A percentile compares a stretch with the other conserved stretches of the same genome.
Conservation (phyloP, 2,329 filamentous ascomycete species). For the Colletotrichum tropicicola region DNA sequence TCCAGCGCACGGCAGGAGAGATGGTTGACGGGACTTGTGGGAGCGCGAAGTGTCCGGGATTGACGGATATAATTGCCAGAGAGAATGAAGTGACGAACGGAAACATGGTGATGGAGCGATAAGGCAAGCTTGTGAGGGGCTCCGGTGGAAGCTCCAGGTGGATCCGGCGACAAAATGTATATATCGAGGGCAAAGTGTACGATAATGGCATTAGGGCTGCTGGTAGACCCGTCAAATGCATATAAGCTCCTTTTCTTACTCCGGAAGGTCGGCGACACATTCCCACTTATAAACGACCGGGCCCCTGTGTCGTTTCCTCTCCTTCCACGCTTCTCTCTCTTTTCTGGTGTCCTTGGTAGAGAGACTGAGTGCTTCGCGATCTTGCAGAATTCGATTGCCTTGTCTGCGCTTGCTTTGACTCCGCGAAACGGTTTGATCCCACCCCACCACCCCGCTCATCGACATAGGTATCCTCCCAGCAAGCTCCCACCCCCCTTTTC, state of each 20-base stretch:
- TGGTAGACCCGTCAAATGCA: neutral
- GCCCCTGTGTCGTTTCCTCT: neutral
- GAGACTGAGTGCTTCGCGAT: neutral
- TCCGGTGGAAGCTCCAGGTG: no score
- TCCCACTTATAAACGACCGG: constrained; percentile 13
- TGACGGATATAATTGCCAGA: neutral
- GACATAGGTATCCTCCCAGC: neutral
- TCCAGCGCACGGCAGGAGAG: neutral
- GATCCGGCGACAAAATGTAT: neutral
- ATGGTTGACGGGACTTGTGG: neutral
- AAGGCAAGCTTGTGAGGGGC: neutral
- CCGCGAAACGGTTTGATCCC: no score
- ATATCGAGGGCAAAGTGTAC: neutral
- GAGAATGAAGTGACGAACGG: neutral
- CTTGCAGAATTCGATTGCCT: no score
- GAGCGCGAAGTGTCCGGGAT: neutral
- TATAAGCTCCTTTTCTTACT: constrained; percentile 6
- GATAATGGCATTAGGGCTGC: constrained; percentile 20
- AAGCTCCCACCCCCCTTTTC: neutral
- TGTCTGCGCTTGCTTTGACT: no score
- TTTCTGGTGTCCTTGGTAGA: neutral
- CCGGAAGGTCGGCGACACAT: neutral
- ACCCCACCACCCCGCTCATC: neutral
- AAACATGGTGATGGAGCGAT: neutral
- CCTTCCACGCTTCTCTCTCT: neutral